Base-by-base conservation (phyloP, 1,139 yeast species). In the Saccharomycopsis hybrid region DNA sequence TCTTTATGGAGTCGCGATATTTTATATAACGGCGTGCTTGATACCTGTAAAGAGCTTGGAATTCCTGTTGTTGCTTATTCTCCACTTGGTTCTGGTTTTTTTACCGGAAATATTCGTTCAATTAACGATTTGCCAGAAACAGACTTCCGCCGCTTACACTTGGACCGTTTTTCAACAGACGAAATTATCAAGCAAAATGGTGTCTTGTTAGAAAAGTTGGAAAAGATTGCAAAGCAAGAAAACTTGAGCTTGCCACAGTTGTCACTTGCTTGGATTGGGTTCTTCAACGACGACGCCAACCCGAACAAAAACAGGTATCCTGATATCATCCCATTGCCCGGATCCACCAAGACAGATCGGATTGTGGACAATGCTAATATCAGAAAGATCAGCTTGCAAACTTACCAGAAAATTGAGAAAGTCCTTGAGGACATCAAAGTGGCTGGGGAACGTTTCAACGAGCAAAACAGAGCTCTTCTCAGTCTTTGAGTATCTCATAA, bases 11-110 rank as follows among this genome's bases (percentile, higher is more conserved):
- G 80, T n/a, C 74, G 76, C 46, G 85, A 82, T 41, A 74, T 82
- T 35, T 61, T 79, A 40, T 55, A 65, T 7, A 78, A 83, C 59
- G 95, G 90, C 1, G 73, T 83, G 25, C 74, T 82, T 55, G 73
- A 71, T 13, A 65, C 70, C 3, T 73, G 78, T 54, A 69, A 65
- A n/a, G 82, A 80, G 53, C 69, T 76, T 39, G 70, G 69, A n/a
- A 74, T 87, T 51, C 84, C 92, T 5, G 69, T 86, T 38, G 68
- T 85, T 55, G 87, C 90, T 30, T 87, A 88, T 66, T 83, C 95
- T 30, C 96, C 96, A 41, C 71, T 88, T 54, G 82, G 88, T n/a
- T 73, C 85, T 60, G 96, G 96, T 1, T 66, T 80, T 52, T 73
- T 88, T 54, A 82, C 94, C 5, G 94, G 92, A 51, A 56, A 69